Base-by-base conservation (phyloP, 306 rosid species). In the Dalbergia oliveri region DNA sequence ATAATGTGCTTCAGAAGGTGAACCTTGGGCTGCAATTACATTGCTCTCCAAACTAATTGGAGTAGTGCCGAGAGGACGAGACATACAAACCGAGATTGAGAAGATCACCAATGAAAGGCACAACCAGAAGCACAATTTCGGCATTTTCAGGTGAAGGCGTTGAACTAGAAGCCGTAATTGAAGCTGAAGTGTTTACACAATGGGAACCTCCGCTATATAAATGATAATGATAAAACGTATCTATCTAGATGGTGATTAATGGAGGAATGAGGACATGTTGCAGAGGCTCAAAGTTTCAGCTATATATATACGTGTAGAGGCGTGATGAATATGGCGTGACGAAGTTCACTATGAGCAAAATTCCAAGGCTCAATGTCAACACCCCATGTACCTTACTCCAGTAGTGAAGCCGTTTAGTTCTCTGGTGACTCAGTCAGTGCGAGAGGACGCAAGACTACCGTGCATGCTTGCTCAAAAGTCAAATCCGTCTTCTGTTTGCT, bases 1-100 rank as follows among this genome's bases (percentile, higher is more conserved):
- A 79, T 47, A 4, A 10, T 75, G 70, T 41, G 39, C 47, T 10
- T 58, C 77, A 37, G 4, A 35, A 18, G 58, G 0, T 53, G 50
- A 62, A 79, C 43, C 53, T 63, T n/a, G 62, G 14, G 66, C 13
- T 4, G 21, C 37, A 76, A 34, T 16, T 23, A 43, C 82, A 78
- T 57, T 67, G 43, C 66, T 41, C 67, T 19, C 43, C 50, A 18
- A 31, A 54, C 31, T 31, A 18, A 65, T 16, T 47, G 54, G 31
- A 26, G 31, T 13, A 35, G 26, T 49, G 3, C 31, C 11, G 6
- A 77, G 10, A 35, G 57, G 69, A 26, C 62, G 82, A 57, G 60
- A 9, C 9, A 1, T 6, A 39, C 12, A 56, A 43, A 78, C 9
- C 13, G 18, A 78, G 47, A 66, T 4, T 4, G 47, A 56, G 33